Conservation (phyloP, 495 filamentous ascomycete species). For the Terfezia boudieri region DNA sequence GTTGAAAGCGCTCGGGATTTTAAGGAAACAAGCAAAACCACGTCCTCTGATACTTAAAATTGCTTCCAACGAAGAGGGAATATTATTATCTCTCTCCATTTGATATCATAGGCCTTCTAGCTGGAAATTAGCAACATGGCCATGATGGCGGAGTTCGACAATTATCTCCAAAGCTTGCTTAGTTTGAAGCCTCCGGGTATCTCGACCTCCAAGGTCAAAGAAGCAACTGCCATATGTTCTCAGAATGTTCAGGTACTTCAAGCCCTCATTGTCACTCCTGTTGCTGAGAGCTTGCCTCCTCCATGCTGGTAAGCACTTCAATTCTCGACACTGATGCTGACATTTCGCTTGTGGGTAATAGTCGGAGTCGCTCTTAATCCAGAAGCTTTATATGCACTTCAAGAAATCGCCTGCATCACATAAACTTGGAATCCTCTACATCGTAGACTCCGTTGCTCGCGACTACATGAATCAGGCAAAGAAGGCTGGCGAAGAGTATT, state of each 20-base stretch:
- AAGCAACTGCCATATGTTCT: slow-evolving; percentile 66
- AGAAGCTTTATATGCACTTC: slow-evolving; percentile 92
- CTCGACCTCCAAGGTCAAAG: slow-evolving; percentile 67
- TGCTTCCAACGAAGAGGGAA: too few relatives aligned
- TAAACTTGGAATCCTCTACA: slow-evolving; percentile 97
- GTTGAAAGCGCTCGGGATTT: neutral
- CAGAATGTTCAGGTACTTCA: slow-evolving; percentile 77
- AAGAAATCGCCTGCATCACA: slow-evolving; percentile 85
- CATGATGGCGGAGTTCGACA: slow-evolving; percentile 69
- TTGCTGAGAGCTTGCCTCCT: neutral
- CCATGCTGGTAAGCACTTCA: too few relatives aligned
- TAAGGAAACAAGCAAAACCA: neutral
- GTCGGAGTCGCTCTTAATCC: slow-evolving; percentile 88
- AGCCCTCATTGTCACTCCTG: slow-evolving; percentile 6
- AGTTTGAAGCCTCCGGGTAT: slow-evolving; percentile 80
- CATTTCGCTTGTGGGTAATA: slow-evolving; percentile 23
- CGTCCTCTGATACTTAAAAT: neutral
- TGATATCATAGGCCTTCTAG: slow-evolving; percentile 2
- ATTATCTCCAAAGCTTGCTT: slow-evolving; percentile 74
- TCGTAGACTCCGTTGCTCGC: slow-evolving; percentile 98
- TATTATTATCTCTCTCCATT: neutral
- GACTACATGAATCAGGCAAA: slow-evolving; percentile 95
- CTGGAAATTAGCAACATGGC: slow-evolving; percentile 8
- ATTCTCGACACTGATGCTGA: neutral
- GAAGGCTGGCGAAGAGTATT: slow-evolving; percentile 56